Evolutionary conservation across 768 basidiomycete genomes (phyloP), one percentile per base, ranked within the genome.

Genomic region (Sporobolomyces phaffii): DNA sequence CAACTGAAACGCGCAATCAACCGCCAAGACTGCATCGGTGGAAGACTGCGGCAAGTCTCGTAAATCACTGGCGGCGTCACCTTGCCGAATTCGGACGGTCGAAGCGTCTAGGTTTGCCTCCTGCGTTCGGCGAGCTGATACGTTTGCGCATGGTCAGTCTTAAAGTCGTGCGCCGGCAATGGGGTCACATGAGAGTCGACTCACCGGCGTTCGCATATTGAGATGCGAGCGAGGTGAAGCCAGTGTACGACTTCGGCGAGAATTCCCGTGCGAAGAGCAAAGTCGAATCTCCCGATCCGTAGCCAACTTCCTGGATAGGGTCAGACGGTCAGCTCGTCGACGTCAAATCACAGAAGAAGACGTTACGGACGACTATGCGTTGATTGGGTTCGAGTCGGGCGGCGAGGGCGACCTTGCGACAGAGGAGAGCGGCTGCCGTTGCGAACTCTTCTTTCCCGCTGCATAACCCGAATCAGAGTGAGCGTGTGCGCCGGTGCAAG

Each of bases 1-100:
- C 24, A 47, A 68, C 66, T 68, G 66, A 44, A 52, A 68, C 0
- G 66, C 66, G 50, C 66, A 68, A 17, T 68, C 66, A 15, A 68
- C 50, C 1, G 61, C 66, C 0, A 68, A n/a, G 31, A 68, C 51
- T 1, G 34, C 50, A 22, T 68, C 66, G 6, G 47, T 10, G 0
- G 47, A 43, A 2, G 2, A 5, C 3, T 28, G 9, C 29, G 8
- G 3, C 3, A 58, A 28, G 7, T 3, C 3, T 10, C 10, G 10
- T 8, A 66, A 28, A 18, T 36, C 53, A 2, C 11, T 36, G 10
- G 61, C 54, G 0, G 61, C 66, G 43, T 68, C 66, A 29, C 66
- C 66, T 9, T 50, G 59, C 2, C 43, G 28, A 1, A 68, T 17
- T 17, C n/a, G 10, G 47, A 47, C 38, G 1, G 36, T 34, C 7